Evolutionary conservation across 805 yeast species (phyloP), one percentile per base, ranked within the genome.

Genomic region (Pichia nanzhaoensis): DNA sequence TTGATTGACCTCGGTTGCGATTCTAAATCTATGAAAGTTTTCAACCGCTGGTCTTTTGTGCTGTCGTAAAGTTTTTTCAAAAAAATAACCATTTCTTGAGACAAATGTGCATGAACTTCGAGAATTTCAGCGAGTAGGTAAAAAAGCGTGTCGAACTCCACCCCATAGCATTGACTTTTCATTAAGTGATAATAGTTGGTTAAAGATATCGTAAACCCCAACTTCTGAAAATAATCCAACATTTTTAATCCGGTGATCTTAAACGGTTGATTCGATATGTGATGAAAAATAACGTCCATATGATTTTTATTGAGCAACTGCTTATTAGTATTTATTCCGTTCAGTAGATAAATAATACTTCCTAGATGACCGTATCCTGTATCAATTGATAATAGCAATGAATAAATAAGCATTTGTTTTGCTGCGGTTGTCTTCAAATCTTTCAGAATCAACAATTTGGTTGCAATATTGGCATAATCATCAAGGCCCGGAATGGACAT

Each of bases 141-240:
- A 30, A 49, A 55, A 2, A 62, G 13, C 5, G 59, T 54, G 30
- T 55, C 60, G 36, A 53, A 55, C 33, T 58, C 63, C 12, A 36
- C 41, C 2, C 67, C 67, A 24, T 34, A 43, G 5, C 51, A 41
- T 39, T 61, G 60, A 6, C 51, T 42, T 24, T 34, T 47, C 46
- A 60, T 16, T 12, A 60, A 30, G 20, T 49, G 38, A 10, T 41
- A 34, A 27, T 52, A 52, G 34, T 57, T 55, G 5, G 42, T 36
- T 9, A 44, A 37, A 1, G 51, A 33, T 12, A 58, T 46, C 4
- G 30, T n/a, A 0, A 55, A 21, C 3, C 39, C 35, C 5, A 40
- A 32, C 13, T 39, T 12, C 8, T 39, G 35, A 12, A 56, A 54
- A 13, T 41, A 27, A 4, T 45, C 33, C 4, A 46, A 20, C 5